Base-by-base conservation (phyloP, 2,329 filamentous ascomycete species). In the Passalora sequoiae region DNA sequence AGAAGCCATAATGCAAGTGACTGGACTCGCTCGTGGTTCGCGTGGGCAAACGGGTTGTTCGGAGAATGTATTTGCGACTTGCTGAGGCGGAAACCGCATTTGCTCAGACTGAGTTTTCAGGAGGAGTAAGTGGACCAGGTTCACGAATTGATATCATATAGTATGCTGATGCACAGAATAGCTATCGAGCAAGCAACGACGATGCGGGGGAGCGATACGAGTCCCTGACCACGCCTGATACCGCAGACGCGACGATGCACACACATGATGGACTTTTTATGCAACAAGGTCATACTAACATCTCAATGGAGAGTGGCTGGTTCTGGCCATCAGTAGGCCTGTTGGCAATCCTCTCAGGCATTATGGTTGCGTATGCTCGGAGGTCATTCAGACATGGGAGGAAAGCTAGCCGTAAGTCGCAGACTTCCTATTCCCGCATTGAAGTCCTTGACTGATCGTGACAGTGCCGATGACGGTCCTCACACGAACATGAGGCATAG, bases 11-110 rank as follows among this genome's bases (percentile, higher is more conserved):
- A 72, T 47, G 56, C 56, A 29, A 61, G 51, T 6, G 55, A 66
- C 38, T 74, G 66, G 63, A 70, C 69, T 29, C 62, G 71, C 46
- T 68, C 70, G 39, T 74, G 71, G 63, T 73, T 66, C 46, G 66
- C 64, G 5, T 73, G 71, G 71, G 71, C 69, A 28, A 74, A 73
- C 50, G 71, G 71, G 1, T 50, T 74, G 25, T 73, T 72, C 55
- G 71, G 70, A 12, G 69, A 73, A 55, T 69, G 70, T 67, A 66
- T 73, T 15, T 40, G 73, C 30, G 66, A 72, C 43, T 50, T 74
- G 31, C 64, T 67, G 49, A 53, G 60, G 8, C 60, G 68, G 46
- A 70, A 68, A 60, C 69, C 69, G 24, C 58, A 60, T 13, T 54
- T 73, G 21, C 47, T 73, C 48, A 48, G 55, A 44, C 59, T 60